These are phyloP conservation scores for Microdochium nivale DNA, from an alignment of 2,329 filamentous ascomycete species.

Conservation along the genomic window DNA sequence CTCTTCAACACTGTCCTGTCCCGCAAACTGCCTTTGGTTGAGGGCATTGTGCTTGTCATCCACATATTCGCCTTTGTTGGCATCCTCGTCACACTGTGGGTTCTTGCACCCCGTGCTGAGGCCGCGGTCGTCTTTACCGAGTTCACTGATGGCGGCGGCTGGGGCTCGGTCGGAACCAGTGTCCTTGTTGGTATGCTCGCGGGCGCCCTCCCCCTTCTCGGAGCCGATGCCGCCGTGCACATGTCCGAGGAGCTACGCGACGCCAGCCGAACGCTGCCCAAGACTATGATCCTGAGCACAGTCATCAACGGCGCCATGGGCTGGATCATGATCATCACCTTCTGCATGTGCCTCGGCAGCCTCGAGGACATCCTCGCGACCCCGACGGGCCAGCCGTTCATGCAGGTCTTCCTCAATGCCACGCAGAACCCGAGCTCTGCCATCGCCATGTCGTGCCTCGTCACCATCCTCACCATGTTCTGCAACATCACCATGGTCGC, in stretches of 20 bases:
- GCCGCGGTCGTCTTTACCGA: constrained; percentile 34
- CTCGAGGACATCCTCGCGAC: constrained; percentile 1
- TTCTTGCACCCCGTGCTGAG: constrained; percentile 19
- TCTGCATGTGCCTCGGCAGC: constrained; percentile 12
- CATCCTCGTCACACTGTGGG: constrained; percentile 27
- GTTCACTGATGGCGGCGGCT: constrained; percentile 39
- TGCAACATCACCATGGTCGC: constrained; percentile 18
- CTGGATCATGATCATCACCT: constrained; percentile 13
- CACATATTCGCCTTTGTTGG: constrained; percentile 35
- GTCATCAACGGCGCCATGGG: constrained; percentile 10
- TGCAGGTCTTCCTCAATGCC: constrained; percentile 18
- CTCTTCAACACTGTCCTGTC: constrained; percentile 31
- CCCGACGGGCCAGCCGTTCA: constrained; percentile 17
- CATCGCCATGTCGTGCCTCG: constrained; percentile 15
- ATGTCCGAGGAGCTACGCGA: constrained; percentile 30
- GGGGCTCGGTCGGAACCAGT: constrained; percentile 32
- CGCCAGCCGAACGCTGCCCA: constrained; percentile 23
- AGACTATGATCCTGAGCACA: constrained; percentile 22
- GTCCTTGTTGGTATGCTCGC: constrained; percentile 37
- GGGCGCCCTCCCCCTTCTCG: constrained; percentile 26
- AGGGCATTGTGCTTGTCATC: constrained; percentile 30
- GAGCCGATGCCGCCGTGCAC: constrained; percentile 24
- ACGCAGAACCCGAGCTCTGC: constrained; percentile 10
- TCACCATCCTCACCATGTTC: constrained; percentile 15
- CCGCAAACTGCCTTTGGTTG: constrained; percentile 28